Conservation (phyloP, 2,329 filamentous ascomycete species). For the Fusarium pseudograminearum region DNA sequence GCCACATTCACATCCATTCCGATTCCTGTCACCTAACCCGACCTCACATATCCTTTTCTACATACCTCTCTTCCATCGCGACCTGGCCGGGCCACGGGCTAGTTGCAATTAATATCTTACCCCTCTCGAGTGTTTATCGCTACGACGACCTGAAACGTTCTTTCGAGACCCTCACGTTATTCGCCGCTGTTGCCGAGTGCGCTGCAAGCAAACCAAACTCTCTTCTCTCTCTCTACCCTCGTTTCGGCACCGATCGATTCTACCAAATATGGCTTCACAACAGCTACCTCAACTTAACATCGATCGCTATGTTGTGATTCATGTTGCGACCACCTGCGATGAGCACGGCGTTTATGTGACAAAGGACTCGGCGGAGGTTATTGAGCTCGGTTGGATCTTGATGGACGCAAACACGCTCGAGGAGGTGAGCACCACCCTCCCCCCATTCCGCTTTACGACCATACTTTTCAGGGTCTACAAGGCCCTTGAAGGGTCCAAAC, state of each 20-base stretch:
- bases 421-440: conserved; percentile 73
- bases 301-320: conserved; percentile 97
- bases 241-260: conserved; percentile 41
- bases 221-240: conserved; percentile 34
- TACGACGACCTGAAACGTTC: conserved; percentile 25
- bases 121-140: conserved; percentile 40
- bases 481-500: not conserved
- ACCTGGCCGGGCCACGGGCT: conserved; percentile 56
- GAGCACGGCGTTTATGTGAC: conserved; percentile 99
- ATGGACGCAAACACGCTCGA: conserved; percentile 91
- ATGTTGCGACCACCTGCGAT: conserved; percentile 98
- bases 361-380: conserved; percentile 98
- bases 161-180: conserved; percentile 27
- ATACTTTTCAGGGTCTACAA: conserved; percentile 12
- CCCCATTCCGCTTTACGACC: conserved; percentile 10
- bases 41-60: conserved; percentile 39
- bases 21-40: conserved; percentile 42
- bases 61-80: conserved; percentile 45
- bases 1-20: conserved; percentile 41
- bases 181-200: conserved; percentile 32
- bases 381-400: conserved; percentile 98
- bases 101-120: conserved; percentile 47
- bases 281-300: conserved; percentile 73
- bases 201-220: conserved; percentile 35
- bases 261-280: conserved; percentile 56